Evolutionary conservation across 768 basidiomycete genomes (phyloP).

Genomic region (Lactarius deliciosus): DNA sequence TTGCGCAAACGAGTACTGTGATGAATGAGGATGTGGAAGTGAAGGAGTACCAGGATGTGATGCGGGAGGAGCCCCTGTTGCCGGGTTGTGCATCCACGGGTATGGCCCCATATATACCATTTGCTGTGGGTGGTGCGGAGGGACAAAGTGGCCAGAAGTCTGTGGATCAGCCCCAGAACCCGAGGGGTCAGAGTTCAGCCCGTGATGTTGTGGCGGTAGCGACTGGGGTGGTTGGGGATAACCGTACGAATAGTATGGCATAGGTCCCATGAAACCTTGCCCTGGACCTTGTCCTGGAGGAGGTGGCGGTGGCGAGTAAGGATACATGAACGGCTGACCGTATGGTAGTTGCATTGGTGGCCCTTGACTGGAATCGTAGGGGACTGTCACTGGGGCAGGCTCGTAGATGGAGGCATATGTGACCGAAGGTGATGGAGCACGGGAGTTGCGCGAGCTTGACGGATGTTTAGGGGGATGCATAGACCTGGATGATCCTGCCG

Average conservation of each 20-base stretch:
- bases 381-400: conserved; percentile 41
- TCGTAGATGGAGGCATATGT: conserved; percentile 75
- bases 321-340: conserved; percentile 34
- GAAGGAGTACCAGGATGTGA: conserved; percentile 39
- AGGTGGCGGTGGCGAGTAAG: conserved; percentile 34
- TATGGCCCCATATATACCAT: conserved; percentile 36
- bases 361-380: conserved; percentile 34
- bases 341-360: conserved; percentile 37
- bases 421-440: conserved; percentile 76
- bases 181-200: conserved; percentile 34
- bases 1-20: conserved; percentile 37
- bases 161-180: conserved; percentile 24
- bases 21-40: conserved; percentile 35
- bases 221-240: conserved; percentile 20
- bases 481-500: conserved; percentile 59
- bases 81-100: conserved; percentile 19
- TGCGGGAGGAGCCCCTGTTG: conserved; percentile 35
- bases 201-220: conserved; percentile 22
- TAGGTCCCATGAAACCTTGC: conserved; percentile 30
- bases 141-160: conserved; percentile 14
- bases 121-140: conserved; percentile 40
- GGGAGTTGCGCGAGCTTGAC: conserved; percentile 65
- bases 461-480: conserved; percentile 49
- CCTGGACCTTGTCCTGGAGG: conserved; percentile 27
- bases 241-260: conserved; percentile 26